These are phyloP conservation scores for Coelastrella sp. DNA, from an alignment of 139 green algal species.

Conservation along the genomic window DNA sequence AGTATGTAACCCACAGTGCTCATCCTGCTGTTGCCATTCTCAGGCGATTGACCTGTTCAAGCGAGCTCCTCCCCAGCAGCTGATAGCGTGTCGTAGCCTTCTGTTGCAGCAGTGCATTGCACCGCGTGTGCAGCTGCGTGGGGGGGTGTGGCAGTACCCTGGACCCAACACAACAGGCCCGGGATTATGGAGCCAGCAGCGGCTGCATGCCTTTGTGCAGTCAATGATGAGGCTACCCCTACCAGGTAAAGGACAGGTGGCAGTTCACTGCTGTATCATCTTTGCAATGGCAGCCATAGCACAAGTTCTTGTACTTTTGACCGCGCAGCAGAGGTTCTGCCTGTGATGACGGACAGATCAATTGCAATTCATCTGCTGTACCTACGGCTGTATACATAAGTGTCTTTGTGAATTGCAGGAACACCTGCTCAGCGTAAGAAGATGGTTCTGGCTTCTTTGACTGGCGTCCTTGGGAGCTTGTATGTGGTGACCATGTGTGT, in stretches of 20 bases:
- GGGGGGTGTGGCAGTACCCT: constrained; percentile 38
- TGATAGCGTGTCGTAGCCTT: background rate
- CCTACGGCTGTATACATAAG: no score
- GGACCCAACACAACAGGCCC: background rate
- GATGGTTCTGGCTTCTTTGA: constrained; percentile 19
- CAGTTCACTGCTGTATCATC: no score
- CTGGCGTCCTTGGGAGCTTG: constrained; percentile 31
- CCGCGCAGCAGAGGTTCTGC: background rate
- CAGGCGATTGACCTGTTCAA: constrained; percentile 46
- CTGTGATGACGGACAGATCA: background rate
- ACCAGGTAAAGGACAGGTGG: background rate
- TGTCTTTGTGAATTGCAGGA: constrained; percentile 20
- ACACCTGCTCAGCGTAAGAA: constrained; percentile 34
- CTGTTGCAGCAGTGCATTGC: constrained; percentile 40
- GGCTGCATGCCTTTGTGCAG: constrained; percentile 9
- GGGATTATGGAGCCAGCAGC: constrained; percentile 32
- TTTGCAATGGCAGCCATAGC: no score
- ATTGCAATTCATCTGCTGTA: background rate
- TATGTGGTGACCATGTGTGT: constrained; percentile 37
- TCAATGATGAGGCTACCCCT: constrained; percentile 22
- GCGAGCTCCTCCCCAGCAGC: background rate
- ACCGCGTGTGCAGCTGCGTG: constrained; percentile 14
- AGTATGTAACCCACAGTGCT: no score
- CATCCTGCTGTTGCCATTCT: background rate
- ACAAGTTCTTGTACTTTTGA: no score